phyloP scores from a whole-genome alignment of 768 basidiomycete species.

The Leccinum incarnatum region DNA sequence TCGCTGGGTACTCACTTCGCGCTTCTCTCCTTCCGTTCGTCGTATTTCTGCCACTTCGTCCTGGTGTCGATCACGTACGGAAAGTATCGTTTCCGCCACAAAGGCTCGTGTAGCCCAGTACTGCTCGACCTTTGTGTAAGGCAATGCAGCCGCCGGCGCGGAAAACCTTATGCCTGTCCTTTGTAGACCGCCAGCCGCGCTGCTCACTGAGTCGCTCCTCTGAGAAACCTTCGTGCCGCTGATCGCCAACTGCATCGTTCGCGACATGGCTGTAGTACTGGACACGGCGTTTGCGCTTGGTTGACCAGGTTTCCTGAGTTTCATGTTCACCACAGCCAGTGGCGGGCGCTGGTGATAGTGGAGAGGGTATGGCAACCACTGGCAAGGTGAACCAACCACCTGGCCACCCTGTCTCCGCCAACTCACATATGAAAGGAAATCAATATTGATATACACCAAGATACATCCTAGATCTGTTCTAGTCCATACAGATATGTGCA shows the following conservation, averaged over 20 bases:
- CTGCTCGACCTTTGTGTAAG: slow-evolving; percentile 41
- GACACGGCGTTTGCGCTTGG: not conserved
- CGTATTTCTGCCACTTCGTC: slow-evolving; percentile 45
- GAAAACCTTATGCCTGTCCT: slow-evolving; percentile 15
- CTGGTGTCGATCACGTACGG: slow-evolving; percentile 46
- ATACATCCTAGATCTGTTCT: slow-evolving; percentile 22
- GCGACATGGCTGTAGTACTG: slow-evolving; percentile 17
- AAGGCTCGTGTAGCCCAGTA: slow-evolving; percentile 71
- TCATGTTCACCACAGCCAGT: slow-evolving; percentile 19
- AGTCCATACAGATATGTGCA: slow-evolving; percentile 14
- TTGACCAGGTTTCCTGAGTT: slow-evolving; percentile 20
- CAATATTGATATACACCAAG: slow-evolving; percentile 15
- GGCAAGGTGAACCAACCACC: not conserved
- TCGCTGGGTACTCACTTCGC: slow-evolving; percentile 37
- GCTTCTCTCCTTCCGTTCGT: slow-evolving; percentile 43
- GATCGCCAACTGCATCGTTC: slow-evolving; percentile 31
- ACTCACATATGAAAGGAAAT: not conserved
- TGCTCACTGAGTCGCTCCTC: not conserved
- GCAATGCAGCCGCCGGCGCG: slow-evolving; percentile 20
- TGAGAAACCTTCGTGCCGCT: slow-evolving; percentile 5
- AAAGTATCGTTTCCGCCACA: slow-evolving; percentile 60
- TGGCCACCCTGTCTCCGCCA: slow-evolving; percentile 6
- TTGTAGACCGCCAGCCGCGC: slow-evolving; percentile 3
- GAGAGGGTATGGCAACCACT: not conserved
- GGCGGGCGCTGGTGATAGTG: not conserved